Conservation (phyloP, 768 basidiomycete species). For the Kondoa malvinella region DNA sequence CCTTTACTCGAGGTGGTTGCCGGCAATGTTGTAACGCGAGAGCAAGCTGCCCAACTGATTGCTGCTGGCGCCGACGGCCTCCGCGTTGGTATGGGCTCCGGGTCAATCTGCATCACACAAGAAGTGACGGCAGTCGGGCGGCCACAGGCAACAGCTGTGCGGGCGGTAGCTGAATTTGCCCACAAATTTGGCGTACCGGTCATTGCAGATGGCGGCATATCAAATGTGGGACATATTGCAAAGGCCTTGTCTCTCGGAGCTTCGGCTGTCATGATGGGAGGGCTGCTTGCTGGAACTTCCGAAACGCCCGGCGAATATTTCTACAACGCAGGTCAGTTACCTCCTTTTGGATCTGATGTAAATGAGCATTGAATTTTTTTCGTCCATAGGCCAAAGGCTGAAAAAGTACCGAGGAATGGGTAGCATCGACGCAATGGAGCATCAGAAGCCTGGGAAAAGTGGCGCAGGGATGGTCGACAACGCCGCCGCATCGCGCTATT, state of each 20-base stretch:
- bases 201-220: constrained; percentile 87
- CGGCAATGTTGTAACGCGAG: constrained; percentile 93
- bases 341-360: background rate
- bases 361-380: background rate
- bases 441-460: constrained; percentile 47
- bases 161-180: constrained; percentile 84
- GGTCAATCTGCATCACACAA: constrained; percentile 98
- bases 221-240: constrained; percentile 92
- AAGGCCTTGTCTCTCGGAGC: constrained; percentile 91
- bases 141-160: constrained; percentile 97
- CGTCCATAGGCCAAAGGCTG: constrained; percentile 49
- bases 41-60: constrained; percentile 87
- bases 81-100: constrained; percentile 92
- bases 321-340: constrained; percentile 64
- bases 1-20: constrained; percentile 83
- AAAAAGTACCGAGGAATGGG: constrained; percentile 99
- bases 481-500: constrained; percentile 89
- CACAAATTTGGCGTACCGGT: constrained; percentile 86
- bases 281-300: constrained; percentile 81
- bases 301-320: constrained; percentile 98
- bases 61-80: constrained; percentile 89
- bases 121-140: constrained; percentile 98
- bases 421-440: constrained; percentile 44
- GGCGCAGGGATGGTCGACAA: constrained; percentile 38
- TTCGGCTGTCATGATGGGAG: constrained; percentile 97